Evolutionary conservation across 139 green algal genomes (phyloP).

Genomic region (Tetradesmus obliquus): DNA sequence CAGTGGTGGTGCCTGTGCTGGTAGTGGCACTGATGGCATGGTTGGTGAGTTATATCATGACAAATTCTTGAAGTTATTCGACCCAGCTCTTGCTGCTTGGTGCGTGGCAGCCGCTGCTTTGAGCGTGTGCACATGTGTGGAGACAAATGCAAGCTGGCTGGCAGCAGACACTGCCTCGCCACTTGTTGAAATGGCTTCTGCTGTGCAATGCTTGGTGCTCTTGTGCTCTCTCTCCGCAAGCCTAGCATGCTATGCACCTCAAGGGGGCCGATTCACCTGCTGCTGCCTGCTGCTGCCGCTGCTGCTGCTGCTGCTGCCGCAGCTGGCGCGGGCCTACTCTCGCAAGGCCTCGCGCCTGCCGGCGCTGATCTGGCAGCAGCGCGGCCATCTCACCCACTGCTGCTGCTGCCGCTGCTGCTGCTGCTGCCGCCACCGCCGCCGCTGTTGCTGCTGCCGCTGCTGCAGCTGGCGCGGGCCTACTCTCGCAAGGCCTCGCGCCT

Average conservation of each 20-base stretch:
- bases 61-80: too few species aligned
- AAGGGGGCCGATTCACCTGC: neutral
- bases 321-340: neutral
- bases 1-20: neutral
- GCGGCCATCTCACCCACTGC: too few species aligned
- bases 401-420: too few species aligned
- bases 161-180: too few species aligned
- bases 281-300: neutral
- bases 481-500: neutral
- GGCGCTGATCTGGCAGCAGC: slow-evolving; percentile 34
- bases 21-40: neutral
- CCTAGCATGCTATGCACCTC: too few species aligned
- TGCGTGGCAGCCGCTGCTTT: too few species aligned
- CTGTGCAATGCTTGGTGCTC: too few species aligned
- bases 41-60: neutral
- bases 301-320: neutral
- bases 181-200: too few species aligned
- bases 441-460: neutral
- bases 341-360: slow-evolving; percentile 1
- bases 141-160: too few species aligned
- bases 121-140: neutral
- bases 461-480: neutral
- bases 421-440: too few species aligned
- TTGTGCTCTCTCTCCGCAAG: too few species aligned
- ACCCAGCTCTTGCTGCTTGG: too few species aligned